A percentile compares a stretch with the other conserved stretches of the same genome.
Evolutionary conservation across 139 green algal species (phyloP).

Genomic region (Chlamydomonas urium): DNA sequence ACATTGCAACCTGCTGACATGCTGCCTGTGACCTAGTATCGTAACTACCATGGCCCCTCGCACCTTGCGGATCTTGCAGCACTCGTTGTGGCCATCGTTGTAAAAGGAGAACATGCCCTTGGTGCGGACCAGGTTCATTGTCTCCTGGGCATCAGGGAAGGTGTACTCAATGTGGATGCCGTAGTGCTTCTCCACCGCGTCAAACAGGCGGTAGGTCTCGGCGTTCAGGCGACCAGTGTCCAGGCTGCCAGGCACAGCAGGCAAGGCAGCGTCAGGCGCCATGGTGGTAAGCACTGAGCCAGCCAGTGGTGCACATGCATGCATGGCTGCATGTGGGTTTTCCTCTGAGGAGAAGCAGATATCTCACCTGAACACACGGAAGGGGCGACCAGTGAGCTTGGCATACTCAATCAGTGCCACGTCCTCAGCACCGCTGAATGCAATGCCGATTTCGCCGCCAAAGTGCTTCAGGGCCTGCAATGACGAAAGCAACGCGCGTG

Average conservation of each 20-base stretch:
- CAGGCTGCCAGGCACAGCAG: too few species aligned
- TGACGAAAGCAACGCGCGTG: neutral
- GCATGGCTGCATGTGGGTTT: neutral
- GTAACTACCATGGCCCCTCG: too few species aligned
- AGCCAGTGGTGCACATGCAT: too few species aligned
- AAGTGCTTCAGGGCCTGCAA: slow-evolving; percentile 82
- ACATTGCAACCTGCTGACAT: too few species aligned
- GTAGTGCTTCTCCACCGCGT: slow-evolving; percentile 96
- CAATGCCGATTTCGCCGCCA: slow-evolving; percentile 85
- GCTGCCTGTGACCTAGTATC: too few species aligned
- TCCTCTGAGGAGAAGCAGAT: neutral
- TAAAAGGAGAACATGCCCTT: slow-evolving; percentile 99
- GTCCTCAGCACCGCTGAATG: slow-evolving; percentile 94
- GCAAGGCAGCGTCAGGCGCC: too few species aligned
- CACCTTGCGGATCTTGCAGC: slow-evolving; percentile 75
- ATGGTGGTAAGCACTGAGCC: too few species aligned
- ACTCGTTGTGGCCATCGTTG: slow-evolving; percentile 95
- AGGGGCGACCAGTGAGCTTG: slow-evolving; percentile 88
- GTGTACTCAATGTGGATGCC: slow-evolving; percentile 97
- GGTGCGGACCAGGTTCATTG: slow-evolving; percentile 82
- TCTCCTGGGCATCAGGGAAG: slow-evolving; percentile 90
- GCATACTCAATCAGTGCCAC: slow-evolving; percentile 98
- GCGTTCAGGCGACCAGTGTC: slow-evolving; percentile 97
- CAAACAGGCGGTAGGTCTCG: slow-evolving; percentile 95
- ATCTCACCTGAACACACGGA: slow-evolving; percentile 88